Percentiles rank a stretch among this genome's conserved stretches.
Conservation (phyloP, 495 filamentous ascomycete species). For the Penicillium chermesinum region DNA sequence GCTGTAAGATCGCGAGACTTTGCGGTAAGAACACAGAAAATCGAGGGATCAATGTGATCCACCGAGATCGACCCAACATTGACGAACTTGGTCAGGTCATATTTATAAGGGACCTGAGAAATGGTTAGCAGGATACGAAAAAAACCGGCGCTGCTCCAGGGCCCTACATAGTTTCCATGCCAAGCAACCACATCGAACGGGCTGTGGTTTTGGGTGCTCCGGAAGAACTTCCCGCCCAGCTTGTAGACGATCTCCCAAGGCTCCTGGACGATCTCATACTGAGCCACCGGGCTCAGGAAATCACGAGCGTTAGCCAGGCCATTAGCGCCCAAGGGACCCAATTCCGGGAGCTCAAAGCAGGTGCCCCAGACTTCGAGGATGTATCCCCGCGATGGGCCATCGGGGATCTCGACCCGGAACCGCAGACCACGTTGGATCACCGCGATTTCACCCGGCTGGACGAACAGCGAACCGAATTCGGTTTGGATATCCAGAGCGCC, state of each 20-base stretch:
- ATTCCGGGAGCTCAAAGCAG: constrained; percentile 44
- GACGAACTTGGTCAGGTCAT: constrained; percentile 49
- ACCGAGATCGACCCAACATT: constrained; percentile 47
- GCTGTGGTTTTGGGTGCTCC: constrained; percentile 43
- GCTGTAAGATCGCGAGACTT: constrained; percentile 37
- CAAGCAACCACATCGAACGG: constrained; percentile 51
- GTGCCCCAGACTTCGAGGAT: constrained; percentile 48
- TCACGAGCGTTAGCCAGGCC: constrained; percentile 47
- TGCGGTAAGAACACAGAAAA: constrained; percentile 48
- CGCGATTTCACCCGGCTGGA: constrained; percentile 45
- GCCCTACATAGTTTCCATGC: constrained; percentile 47
- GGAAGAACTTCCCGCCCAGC: constrained; percentile 47
- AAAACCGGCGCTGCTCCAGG: background rate
- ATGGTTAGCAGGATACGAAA: constrained; percentile 6
- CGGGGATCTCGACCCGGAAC: constrained; percentile 42
- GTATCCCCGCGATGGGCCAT: constrained; percentile 45
- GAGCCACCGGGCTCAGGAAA: constrained; percentile 41
- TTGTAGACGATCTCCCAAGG: constrained; percentile 48
- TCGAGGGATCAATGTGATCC: constrained; percentile 49
- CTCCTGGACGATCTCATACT: constrained; percentile 36
- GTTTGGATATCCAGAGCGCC: constrained; percentile 47
- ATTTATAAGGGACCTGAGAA: constrained; percentile 41
- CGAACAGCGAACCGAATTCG: constrained; percentile 43
- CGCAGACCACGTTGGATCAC: constrained; percentile 45
- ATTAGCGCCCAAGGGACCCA: constrained; percentile 48